Base-by-base conservation (phyloP, 441 rosid species). In the Dalechampia spathulata region DNA sequence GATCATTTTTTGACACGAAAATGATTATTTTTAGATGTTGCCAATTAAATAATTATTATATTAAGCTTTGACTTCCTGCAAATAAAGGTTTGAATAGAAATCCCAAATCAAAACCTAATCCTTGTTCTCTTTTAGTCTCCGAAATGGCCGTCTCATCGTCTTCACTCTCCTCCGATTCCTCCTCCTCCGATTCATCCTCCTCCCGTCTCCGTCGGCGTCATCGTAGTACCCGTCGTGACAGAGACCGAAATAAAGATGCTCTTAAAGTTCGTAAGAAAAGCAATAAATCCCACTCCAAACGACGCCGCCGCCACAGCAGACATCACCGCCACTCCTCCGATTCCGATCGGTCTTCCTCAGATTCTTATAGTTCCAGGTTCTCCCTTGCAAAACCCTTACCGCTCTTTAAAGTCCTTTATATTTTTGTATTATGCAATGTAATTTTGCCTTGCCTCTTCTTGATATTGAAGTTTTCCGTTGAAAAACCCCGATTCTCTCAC, bases 141-240 rank as follows among this genome's bases (percentile, higher is more conserved):
- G 7, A 27, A 44, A 90, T 90, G 97, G 90, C 87, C 72, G 84
- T 81, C 59, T 78, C 87, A 11, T 78, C 96, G 55, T 75, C 89
- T 27, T 77, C 89, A 10, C 22, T 71, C 19, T 65, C 76, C 17
- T 72, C 80, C 28, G 51, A 52, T 22, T 75, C 84, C 9, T 72
- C 78, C 39, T 73, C 78, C 1, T 78, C 83, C 20, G 80, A 82
- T 40, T 78, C 83, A 1, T 64, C 87, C 3, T 66, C 84, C 43
- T 71, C 55, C 60, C 75, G 59, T 16, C 72, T 63, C 27, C 84
- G 83, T n/a, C 83, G 72, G 40, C 76, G 74, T n/a, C 75, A 21
- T 26, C 78, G 80, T n/a, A 66, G 32, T n/a, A 64, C 30, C 55
- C 66, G 72, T 19, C 58, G 80, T 27, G 80, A 75, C 26, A 72